phyloP scores from a whole-genome alignment of 352 stramenopile genomes.

The Thalassiosira tumida region DNA sequence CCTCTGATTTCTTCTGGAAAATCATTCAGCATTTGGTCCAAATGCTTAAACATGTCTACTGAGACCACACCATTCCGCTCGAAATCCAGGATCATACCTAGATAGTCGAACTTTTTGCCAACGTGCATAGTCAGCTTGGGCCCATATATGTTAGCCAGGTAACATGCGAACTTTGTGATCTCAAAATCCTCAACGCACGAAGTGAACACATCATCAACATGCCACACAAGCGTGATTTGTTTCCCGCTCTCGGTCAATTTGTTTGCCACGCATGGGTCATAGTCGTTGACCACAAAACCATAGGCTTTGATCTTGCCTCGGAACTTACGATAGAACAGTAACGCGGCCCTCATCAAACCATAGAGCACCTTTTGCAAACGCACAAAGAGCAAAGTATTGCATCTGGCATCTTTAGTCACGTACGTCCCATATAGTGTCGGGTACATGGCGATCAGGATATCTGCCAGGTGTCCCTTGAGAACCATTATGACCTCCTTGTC shows the following conservation, averaged over 20 bases:
- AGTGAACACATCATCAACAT: constrained; percentile 78
- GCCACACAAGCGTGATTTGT: constrained; percentile 60
- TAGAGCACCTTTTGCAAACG: constrained; percentile 22
- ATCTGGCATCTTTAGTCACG: constrained; percentile 24
- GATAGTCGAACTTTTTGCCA: constrained; percentile 64
- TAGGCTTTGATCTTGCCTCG: constrained; percentile 30
- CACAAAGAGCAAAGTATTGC: constrained; percentile 5
- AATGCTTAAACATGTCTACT: constrained; percentile 59
- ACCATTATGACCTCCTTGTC: constrained; percentile 44
- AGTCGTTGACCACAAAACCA: constrained; percentile 76
- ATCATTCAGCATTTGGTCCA: constrained; percentile 49
- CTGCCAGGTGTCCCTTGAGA: neutral
- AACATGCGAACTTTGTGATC: constrained; percentile 12
- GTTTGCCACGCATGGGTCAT: constrained; percentile 78
- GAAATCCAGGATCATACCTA: constrained; percentile 74
- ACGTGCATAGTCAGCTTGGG: constrained; percentile 22
- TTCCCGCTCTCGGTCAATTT: constrained; percentile 14
- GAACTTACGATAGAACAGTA: constrained; percentile 77
- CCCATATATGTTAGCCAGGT: constrained; percentile 35
- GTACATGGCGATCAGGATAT: constrained; percentile 45
- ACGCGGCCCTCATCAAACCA: constrained; percentile 24
- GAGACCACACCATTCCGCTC: neutral
- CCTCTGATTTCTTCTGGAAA: constrained; percentile 44
- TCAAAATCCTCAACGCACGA: constrained; percentile 57
- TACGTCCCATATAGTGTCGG: constrained; percentile 59